Base-by-base conservation (phyloP, 2,329 filamentous ascomycete genomes). In the Fusarium newnesense region DNA sequence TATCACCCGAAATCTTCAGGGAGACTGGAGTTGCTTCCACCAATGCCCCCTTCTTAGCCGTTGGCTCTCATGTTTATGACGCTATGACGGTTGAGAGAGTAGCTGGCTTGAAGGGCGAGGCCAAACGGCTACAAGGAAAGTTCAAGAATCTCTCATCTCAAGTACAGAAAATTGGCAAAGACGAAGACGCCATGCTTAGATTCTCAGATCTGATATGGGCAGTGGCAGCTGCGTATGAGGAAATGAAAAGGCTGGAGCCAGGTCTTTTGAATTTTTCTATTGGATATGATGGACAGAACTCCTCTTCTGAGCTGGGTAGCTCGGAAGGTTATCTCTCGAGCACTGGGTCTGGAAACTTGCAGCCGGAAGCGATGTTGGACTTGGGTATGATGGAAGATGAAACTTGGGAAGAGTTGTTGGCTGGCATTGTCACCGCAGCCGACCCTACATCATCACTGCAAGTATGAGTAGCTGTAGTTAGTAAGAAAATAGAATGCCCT, bases 201-300 rank as follows among this genome's bases (percentile, higher is more conserved):
- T 67, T 67, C 12, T 52, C 63, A 3, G 28, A 37, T 9, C 67
- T 67, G 64, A 67, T 67, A 28, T 67, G 64, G 64, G 63, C 64
- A 5, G 63, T 67, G 1, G 57, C 42, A 16, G 16, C 30, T 26
- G 24, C 64, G 9, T 67, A 67, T 32, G 53, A 67, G 7, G 39
- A 67, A 16, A 24, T n/a, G 2, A 47, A 26, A 7, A 32, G 28
- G 11, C 9, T 21, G 18, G 54, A 67, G 5, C 24, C 47, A 21
- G 28, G 52, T 2, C 34, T 36, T 2, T 36, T 60, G 2, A 15
- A 26, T 34, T 15, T 60, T 11, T 49, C 60, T 9, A 10, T 43
- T 6, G 16, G 15, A 4, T 9, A 8, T 1, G 40, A 67, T 16
- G 39, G 15, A 6, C 44, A 39, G 2, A 42, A 36, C n/a, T 66